phyloP scores from a whole-genome alignment of 306 rosid genomes.

The Nissolia schottii region DNA sequence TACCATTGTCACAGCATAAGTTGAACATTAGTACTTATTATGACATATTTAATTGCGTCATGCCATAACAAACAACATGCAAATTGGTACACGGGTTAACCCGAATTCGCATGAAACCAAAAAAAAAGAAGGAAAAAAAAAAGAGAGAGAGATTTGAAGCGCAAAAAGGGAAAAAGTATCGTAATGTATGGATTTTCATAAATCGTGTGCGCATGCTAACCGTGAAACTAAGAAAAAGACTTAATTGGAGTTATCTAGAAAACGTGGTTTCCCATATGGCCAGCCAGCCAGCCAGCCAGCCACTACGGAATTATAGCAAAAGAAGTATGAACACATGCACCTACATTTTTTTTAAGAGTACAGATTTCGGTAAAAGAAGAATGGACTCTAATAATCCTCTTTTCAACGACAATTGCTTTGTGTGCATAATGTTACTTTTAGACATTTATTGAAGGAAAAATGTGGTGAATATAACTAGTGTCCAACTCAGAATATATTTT shows the following conservation, averaged over 20 bases:
- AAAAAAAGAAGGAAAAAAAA: not conserved
- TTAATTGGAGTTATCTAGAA: slow-evolving; percentile 10
- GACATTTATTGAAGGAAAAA: not conserved
- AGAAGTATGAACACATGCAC: slow-evolving; percentile 3
- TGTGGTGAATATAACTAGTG: not conserved
- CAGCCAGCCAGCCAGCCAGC: not conserved
- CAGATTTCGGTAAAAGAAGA: not conserved
- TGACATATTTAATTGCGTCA: not conserved
- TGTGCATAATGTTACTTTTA: not conserved
- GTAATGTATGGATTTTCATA: not conserved
- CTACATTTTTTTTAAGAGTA: not conserved
- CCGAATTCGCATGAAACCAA: not conserved
- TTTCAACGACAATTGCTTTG: not conserved
- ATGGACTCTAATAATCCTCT: not conserved
- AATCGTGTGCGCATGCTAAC: not conserved
- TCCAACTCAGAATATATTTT: slow-evolving; percentile 24
- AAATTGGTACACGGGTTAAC: not conserved
- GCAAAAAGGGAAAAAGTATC: not conserved
- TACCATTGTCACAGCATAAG: too few species aligned
- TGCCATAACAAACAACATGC: not conserved
- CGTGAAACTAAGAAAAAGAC: not conserved
- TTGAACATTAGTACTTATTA: not conserved
- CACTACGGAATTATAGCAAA: not conserved
- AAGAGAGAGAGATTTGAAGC: not conserved
- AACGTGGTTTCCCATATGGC: not conserved